Evolutionary conservation across 768 basidiomycete genomes (phyloP).

Genomic region (Suillus brevipes): DNA sequence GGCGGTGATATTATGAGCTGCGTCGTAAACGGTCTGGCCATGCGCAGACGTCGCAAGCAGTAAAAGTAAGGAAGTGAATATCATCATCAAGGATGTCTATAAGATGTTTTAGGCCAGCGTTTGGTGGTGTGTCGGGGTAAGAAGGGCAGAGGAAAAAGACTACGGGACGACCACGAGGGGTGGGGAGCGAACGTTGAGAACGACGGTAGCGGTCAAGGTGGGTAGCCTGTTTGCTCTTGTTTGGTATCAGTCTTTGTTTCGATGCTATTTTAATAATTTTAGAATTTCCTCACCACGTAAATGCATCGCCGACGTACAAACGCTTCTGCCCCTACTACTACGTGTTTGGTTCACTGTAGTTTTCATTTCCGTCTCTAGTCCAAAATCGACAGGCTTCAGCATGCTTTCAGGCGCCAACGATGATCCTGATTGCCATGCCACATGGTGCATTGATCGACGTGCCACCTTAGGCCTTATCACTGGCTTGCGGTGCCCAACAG

Average conservation of each 20-base stretch:
- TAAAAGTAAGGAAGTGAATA: conserved; percentile 26
- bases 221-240: conserved; percentile 26
- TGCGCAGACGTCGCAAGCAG: conserved; percentile 31
- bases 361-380: conserved; percentile 1
- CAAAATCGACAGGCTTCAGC: background rate
- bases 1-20: conserved; percentile 63
- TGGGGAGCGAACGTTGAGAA: conserved; percentile 26
- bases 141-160: conserved; percentile 9
- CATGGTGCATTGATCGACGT: background rate
- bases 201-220: conserved; percentile 36
- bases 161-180: conserved; percentile 12
- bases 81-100: conserved; percentile 20
- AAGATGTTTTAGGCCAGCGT: background rate
- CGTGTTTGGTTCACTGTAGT: background rate
- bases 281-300: background rate
- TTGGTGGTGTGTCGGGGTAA: background rate
- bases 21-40: conserved; percentile 43
- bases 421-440: background rate
- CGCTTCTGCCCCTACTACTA: background rate
- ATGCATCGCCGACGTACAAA: too few relatives aligned
- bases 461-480: background rate
- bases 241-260: conserved; percentile 18
- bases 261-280: background rate
- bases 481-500: background rate
- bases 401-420: background rate